Percentiles rank a stretch among this genome's conserved stretches.
Conservation (phyloP, 148 eudicot genomes). For the Rhododendron henanense region DNA sequence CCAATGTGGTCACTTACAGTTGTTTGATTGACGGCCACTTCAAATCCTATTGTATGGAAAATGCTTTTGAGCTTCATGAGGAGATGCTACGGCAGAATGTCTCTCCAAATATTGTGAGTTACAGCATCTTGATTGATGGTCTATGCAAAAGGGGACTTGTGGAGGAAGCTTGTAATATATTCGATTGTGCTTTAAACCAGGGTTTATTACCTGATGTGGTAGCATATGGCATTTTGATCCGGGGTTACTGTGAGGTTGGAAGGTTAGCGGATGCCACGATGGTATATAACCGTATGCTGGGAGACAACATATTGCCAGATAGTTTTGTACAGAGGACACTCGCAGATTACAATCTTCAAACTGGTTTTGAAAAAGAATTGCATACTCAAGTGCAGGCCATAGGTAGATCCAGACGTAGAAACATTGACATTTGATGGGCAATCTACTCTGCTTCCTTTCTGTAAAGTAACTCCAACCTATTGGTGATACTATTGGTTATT, state of each 20-base stretch:
- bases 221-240: slow-evolving; percentile 56
- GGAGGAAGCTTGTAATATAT: slow-evolving; percentile 38
- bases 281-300: slow-evolving; percentile 36
- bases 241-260: slow-evolving; percentile 49
- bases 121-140: slow-evolving; percentile 62
- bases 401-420: neutral
- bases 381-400: neutral
- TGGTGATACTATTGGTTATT: neutral
- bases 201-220: slow-evolving; percentile 54
- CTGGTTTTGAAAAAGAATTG: neutral
- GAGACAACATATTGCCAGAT: slow-evolving; percentile 43
- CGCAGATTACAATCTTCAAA: slow-evolving; percentile 24
- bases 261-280: slow-evolving; percentile 34
- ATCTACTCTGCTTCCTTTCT: neutral
- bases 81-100: slow-evolving; percentile 39
- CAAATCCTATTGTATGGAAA: slow-evolving; percentile 24
- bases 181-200: slow-evolving; percentile 30
- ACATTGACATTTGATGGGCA: neutral
- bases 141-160: slow-evolving; percentile 54
- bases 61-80: slow-evolving; percentile 47
- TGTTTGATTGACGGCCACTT: slow-evolving; percentile 53
- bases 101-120: slow-evolving; percentile 56
- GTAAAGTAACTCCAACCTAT: neutral
- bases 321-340: slow-evolving; percentile 21
- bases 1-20: slow-evolving; percentile 60